Percentiles rank a stretch among this genome's conserved stretches.
These are phyloP conservation scores for Fraxinus platypoda DNA, from an alignment of 305 asterid species.

Conservation along the genomic window DNA sequence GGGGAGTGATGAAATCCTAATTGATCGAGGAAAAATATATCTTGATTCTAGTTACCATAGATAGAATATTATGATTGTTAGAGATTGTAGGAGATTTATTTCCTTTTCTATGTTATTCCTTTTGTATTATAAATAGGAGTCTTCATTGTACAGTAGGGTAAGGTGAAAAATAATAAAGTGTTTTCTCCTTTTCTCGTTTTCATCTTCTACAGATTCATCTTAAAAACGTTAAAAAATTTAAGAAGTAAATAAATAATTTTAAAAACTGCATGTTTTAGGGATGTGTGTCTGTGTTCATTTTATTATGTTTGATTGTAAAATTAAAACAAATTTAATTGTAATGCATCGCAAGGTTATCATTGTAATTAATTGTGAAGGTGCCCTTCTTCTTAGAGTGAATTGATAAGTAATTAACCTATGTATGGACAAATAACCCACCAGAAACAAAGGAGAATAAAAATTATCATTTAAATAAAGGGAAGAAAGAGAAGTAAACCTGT, in stretches of 20 bases:
- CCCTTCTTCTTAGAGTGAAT: neutral
- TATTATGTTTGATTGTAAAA: neutral
- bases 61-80: no score
- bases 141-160: no score
- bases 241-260: neutral
- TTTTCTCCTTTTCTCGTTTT: no score
- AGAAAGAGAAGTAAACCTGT: constrained; percentile 42
- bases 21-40: no score
- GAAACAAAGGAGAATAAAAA: neutral
- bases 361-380: neutral
- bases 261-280: neutral
- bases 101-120: no score
- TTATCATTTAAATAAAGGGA: neutral
- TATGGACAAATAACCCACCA: neutral
- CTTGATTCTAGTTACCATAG: no score
- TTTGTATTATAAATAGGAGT: no score
- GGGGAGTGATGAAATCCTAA: no score
- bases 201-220: neutral
- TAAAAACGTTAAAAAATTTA: neutral
- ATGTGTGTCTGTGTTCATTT: neutral
- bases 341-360: neutral
- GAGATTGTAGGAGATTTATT: no score
- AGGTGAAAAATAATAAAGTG: no score
- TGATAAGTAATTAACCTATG: neutral
- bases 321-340: neutral